Conservation (phyloP, 306 rosid species). For the Potentilla sterilis region DNA sequence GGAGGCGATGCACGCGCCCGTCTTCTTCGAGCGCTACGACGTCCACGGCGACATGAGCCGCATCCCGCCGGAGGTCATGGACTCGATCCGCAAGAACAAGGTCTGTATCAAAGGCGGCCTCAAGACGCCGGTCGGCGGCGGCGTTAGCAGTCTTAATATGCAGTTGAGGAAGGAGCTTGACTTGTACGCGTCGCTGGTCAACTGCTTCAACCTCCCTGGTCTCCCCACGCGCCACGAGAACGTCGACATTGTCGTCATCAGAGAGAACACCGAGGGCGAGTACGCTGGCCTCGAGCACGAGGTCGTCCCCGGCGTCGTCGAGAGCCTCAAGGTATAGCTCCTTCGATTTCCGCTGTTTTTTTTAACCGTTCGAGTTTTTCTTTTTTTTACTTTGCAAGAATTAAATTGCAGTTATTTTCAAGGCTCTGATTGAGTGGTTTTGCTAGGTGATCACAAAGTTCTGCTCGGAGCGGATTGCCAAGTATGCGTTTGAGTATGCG, state of each 20-base stretch:
- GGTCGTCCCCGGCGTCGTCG: constrained; percentile 95
- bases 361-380: no score
- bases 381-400: neutral
- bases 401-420: neutral
- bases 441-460: constrained; percentile 90
- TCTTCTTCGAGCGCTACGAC: constrained; percentile 75
- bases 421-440: constrained; percentile 30
- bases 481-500: constrained; percentile 92
- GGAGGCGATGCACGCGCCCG: constrained; percentile 94
- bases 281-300: constrained; percentile 95
- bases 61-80: constrained; percentile 66
- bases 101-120: constrained; percentile 82
- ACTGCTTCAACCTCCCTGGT: constrained; percentile 65
- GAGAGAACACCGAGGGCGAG: constrained; percentile 96
- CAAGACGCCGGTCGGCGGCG: constrained; percentile 88
- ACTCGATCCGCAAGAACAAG: constrained; percentile 77
- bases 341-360: neutral
- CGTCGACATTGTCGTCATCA: constrained; percentile 80
- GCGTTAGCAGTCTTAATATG: constrained; percentile 72
- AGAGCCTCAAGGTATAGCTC: constrained; percentile 80
- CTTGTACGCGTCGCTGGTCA: constrained; percentile 73
- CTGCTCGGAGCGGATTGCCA: constrained; percentile 82
- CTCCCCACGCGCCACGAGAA: constrained; percentile 72
- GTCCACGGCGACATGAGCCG: constrained; percentile 72
- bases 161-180: constrained; percentile 87